These are phyloP conservation scores for Crassisporium funariophilum DNA, from an alignment of 768 basidiomycete species.

Conservation along the genomic window DNA sequence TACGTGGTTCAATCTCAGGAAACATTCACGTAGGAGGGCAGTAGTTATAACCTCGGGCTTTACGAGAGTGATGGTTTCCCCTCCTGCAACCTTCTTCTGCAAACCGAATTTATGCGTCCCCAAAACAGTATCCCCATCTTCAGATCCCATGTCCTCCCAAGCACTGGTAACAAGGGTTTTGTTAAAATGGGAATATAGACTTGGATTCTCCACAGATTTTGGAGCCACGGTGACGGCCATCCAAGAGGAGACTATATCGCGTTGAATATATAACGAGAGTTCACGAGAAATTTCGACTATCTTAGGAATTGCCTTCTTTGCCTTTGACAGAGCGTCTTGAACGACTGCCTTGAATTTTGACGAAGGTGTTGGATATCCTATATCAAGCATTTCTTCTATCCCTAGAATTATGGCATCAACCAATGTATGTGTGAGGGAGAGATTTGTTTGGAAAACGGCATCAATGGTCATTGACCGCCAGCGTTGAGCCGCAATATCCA, in stretches of 20 bases:
- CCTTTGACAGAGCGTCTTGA: neutral
- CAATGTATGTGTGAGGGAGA: neutral
- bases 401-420: neutral
- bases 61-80: neutral
- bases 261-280: neutral
- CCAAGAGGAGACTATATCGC: neutral
- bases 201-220: neutral
- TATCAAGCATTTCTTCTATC: too few relatives aligned
- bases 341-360: neutral
- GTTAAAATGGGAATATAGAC: neutral
- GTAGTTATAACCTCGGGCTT: neutral
- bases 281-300: neutral
- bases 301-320: neutral
- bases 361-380: neutral
- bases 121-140: constrained; percentile 2
- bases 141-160: constrained; percentile 2
- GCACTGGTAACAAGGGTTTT: neutral
- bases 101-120: constrained; percentile 13
- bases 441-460: neutral
- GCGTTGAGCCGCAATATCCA: neutral
- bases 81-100: neutral
- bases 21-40: constrained; percentile 3
- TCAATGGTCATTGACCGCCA: constrained; percentile 11
- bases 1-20: too few relatives aligned
- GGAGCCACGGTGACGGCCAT: constrained; percentile 8